phyloP scores from a whole-genome alignment of 345 rosid genomes.

The Arabidopsis suecica region DNA sequence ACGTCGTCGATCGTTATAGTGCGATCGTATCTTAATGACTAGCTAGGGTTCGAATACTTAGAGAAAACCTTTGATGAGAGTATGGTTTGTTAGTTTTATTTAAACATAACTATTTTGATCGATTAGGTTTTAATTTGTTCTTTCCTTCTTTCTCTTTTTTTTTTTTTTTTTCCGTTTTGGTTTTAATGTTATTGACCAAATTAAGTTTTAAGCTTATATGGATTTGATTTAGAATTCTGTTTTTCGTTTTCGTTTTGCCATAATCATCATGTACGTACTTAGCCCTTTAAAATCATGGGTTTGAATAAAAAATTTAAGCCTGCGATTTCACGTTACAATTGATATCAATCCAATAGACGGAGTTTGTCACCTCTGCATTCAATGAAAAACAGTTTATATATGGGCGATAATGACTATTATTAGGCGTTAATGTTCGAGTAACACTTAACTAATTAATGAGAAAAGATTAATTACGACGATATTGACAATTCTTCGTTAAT shows the following conservation, averaged over 20 bases:
- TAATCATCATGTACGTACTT: neutral
- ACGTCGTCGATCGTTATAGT: neutral
- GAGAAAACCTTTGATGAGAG: neutral
- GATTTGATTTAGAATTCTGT: neutral
- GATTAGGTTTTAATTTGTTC: neutral
- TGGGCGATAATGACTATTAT: too few relatives aligned
- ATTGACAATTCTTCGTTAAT: too few relatives aligned
- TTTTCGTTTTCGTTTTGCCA: neutral
- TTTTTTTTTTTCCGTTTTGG: neutral
- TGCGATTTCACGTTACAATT: too few relatives aligned
- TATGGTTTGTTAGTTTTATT: slow-evolving; percentile 5
- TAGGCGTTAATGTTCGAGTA: too few relatives aligned
- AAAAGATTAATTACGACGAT: too few relatives aligned
- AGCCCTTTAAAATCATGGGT: neutral
- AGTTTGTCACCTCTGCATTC: too few relatives aligned
- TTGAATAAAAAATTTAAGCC: too few relatives aligned
- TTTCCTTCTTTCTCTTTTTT: too few relatives aligned
- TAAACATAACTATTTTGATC: neutral
- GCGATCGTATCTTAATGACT: neutral
- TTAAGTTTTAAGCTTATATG: neutral
- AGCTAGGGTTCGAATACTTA: neutral
- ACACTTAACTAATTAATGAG: too few relatives aligned
- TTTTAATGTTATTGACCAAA: neutral
- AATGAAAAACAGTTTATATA: too few relatives aligned
- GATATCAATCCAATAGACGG: too few relatives aligned